phyloP scores from a whole-genome alignment of 768 basidiomycete species.

The Lactarius deliciosus region DNA sequence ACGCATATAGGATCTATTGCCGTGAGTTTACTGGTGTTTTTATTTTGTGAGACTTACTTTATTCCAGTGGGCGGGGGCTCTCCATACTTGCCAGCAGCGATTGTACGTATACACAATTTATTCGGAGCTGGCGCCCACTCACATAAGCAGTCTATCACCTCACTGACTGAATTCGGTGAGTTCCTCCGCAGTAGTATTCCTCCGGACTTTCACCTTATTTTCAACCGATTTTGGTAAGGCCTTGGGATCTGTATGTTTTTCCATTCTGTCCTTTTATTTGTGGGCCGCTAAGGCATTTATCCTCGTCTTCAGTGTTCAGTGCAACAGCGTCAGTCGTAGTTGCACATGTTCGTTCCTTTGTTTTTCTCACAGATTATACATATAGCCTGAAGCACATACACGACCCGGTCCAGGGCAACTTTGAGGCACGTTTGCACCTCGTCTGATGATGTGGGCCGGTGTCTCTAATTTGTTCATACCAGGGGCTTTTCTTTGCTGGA shows the following conservation, averaged over 20 bases:
- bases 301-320: background rate
- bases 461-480: background rate
- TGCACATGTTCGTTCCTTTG: background rate
- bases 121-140: no score
- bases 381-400: background rate
- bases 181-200: background rate
- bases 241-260: background rate
- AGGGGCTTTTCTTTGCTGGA: background rate
- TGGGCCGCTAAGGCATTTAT: background rate
- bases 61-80: no score
- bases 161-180: background rate
- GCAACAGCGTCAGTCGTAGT: background rate
- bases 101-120: no score
- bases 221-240: background rate
- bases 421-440: background rate
- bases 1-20: no score
- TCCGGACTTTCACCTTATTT: background rate
- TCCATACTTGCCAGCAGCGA: no score
- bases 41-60: background rate
- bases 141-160: no score
- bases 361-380: background rate
- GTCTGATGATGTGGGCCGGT: background rate
- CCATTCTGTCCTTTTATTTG: background rate
- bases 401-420: background rate
- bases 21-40: no score